These are phyloP conservation scores for Solanum sejunctum DNA, from an alignment of 257 asterid genomes.

Conservation along the genomic window DNA sequence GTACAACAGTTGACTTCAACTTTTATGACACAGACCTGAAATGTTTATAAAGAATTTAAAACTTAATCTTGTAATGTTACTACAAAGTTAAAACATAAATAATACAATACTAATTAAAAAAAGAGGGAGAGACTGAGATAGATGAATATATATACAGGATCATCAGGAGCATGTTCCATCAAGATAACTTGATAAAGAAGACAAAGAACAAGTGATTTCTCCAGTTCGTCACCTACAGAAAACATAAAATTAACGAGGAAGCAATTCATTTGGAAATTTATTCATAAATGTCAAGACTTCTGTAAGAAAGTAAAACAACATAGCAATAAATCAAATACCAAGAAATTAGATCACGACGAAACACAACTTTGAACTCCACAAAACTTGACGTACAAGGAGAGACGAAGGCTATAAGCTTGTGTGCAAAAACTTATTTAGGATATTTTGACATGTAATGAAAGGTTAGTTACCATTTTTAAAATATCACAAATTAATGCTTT, in stretches of 20 bases:
- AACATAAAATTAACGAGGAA: not conserved
- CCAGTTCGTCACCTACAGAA: not conserved
- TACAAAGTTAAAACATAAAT: not conserved
- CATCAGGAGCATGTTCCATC: not conserved
- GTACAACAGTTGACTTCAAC: conserved; percentile 3
- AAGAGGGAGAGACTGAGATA: not conserved
- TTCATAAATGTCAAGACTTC: not conserved
- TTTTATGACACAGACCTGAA: conserved; percentile 5
- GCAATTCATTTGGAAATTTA: not conserved
- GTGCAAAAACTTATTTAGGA: not conserved
- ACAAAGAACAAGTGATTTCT: not conserved
- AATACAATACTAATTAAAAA: not conserved
- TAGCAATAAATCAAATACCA: not conserved
- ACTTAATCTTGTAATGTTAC: not conserved
- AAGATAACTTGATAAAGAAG: not conserved
- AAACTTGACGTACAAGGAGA: not conserved
- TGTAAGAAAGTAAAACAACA: not conserved
- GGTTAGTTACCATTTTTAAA: not conserved
- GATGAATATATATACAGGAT: not conserved
- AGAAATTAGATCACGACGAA: not conserved
- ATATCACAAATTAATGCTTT: not conserved
- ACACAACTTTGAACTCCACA: not conserved
- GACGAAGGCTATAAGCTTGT: not conserved
- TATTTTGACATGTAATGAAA: not conserved
- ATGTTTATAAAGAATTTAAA: not conserved